Evolutionary conservation across 192 early-diverging fungal species (phyloP).

Genomic region (Allomyces arbusculus): DNA sequence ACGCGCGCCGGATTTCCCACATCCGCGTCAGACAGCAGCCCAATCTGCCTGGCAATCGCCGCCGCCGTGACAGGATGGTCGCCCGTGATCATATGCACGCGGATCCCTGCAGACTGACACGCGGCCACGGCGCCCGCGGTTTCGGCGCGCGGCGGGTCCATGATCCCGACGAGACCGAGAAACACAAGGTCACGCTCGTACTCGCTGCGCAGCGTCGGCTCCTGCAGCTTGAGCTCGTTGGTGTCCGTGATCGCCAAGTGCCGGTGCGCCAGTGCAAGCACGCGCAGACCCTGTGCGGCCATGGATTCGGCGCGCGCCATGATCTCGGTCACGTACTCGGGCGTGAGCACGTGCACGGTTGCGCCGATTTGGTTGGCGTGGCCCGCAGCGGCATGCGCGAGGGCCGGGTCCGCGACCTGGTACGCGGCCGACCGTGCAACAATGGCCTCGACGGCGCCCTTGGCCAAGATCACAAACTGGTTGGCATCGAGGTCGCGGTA

Average conservation of each 20-base stretch:
- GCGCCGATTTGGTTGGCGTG: slow-evolving; percentile 3
- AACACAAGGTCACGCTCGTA: slow-evolving; percentile 13
- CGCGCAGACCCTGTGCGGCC: slow-evolving; percentile 55
- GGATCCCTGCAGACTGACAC: slow-evolving; percentile 76
- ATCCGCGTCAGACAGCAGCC: slow-evolving; percentile 42
- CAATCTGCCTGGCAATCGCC: slow-evolving; percentile 74
- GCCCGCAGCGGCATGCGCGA: slow-evolving; percentile 7
- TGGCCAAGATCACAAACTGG: slow-evolving; percentile 38
- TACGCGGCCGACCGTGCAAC: slow-evolving; percentile 40
- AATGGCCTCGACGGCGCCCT: slow-evolving; percentile 84
- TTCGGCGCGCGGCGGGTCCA: slow-evolving; percentile 70
- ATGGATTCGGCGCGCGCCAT: slow-evolving; percentile 11
- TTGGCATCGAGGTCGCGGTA: slow-evolving; percentile 14
- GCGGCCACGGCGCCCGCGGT: slow-evolving; percentile 39
- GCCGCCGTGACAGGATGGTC: slow-evolving; percentile 80
- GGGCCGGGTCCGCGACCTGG: slow-evolving; percentile 12
- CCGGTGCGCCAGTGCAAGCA: slow-evolving; percentile 55
- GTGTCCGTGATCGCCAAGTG: slow-evolving; percentile 33
- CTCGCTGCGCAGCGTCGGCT: no score
- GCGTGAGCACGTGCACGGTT: slow-evolving; percentile 24
- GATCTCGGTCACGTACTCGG: slow-evolving; percentile 26
- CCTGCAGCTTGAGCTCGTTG: slow-evolving; percentile 20
- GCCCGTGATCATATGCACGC: slow-evolving; percentile 89
- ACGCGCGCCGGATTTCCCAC: slow-evolving; percentile 31
- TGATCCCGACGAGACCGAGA: slow-evolving; percentile 75